These are phyloP conservation scores for Pseudohyphozyma bogoriensis DNA, from an alignment of 768 basidiomycete genomes.

Conservation along the genomic window DNA sequence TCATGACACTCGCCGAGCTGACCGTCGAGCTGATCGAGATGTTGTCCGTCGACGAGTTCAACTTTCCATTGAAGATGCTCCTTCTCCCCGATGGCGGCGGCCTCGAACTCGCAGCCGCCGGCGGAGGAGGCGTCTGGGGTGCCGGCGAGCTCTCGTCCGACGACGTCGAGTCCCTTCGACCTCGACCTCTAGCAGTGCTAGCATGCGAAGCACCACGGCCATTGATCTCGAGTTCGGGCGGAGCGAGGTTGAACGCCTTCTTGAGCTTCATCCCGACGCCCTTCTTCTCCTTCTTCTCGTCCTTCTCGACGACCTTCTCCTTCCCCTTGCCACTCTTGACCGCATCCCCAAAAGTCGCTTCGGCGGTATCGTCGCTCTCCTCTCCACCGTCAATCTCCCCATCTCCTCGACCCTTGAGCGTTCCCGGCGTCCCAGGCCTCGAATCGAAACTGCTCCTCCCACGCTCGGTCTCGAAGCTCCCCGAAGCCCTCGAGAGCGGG, in stretches of 20 bases:
- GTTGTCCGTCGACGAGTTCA: constrained; percentile 85
- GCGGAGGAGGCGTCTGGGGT: neutral
- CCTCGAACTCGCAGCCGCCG: neutral
- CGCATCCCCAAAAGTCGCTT: constrained; percentile 7
- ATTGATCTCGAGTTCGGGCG: constrained; percentile 9
- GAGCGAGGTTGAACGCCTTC: constrained; percentile 15
- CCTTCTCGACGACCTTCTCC: neutral
- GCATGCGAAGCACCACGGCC: constrained; percentile 8
- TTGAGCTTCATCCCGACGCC: constrained; percentile 23
- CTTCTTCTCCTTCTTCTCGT: constrained; percentile 22
- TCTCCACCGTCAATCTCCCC: constrained; percentile 10
- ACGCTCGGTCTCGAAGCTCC: neutral
- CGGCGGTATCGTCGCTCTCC: constrained; percentile 22
- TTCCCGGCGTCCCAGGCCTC: neutral
- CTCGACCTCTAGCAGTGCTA: neutral
- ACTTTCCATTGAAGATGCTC: constrained; percentile 75
- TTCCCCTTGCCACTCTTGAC: too few relatives aligned
- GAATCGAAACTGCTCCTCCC: neutral
- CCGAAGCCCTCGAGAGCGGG: constrained; percentile 1
- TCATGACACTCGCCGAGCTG: constrained; percentile 89
- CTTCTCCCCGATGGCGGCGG: constrained; percentile 23
- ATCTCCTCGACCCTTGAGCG: neutral
- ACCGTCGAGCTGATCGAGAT: constrained; percentile 92
- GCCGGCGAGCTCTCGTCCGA: neutral
- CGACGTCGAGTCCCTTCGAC: neutral